Evolutionary conservation across 2,329 filamentous ascomycete genomes (phyloP), one percentile per base, ranked within the genome.

Genomic region (Microsporum audouinii): DNA sequence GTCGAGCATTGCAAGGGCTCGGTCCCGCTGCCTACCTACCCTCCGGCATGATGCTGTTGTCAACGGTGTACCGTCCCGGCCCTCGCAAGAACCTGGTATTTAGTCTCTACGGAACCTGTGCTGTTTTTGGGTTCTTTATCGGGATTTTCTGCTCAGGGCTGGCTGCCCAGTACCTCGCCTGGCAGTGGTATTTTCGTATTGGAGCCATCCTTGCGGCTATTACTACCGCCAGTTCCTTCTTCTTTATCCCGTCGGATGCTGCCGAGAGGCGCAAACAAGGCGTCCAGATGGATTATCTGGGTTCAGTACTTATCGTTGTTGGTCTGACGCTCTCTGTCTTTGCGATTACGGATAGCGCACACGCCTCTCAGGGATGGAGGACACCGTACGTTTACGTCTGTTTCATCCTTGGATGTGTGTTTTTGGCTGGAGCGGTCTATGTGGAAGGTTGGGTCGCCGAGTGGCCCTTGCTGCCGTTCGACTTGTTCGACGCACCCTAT

Each of bases 1-100:
- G 85, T 69, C 85, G 88, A 59, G 88, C 88, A 6, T 74, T 91
- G 49, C 87, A 90, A 71, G 88, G 88, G 0, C 73, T 92, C 7
- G 88, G 87, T 0, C 80, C 86, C 1, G 86, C 88, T 0, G 87
- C 88, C 0, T 89, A 88, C 63, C 71, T 90, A 12, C 86, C 87
- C 0, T 83, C 84, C 0, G 82, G 85, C 0, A 80, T 90, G 61
- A 85, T 85, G 74, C 76, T 88, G 8, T 73, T 88, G 0, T 85
- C 85, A 1, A 82, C 78, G 56, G 80, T 78, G 2, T 88, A 89
- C 68, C 78, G 85, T 3, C 85, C 86, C 0, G 85, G 85, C 0
- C 85, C 84, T 1, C 78, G 85, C 4, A 88, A 88, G 73, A 89
- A 88, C 66, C 68, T 88, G 5, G 78, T 87, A 4, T 87, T 73